phyloP scores from a whole-genome alignment of 805 yeast genomes.

The Lachancea nothofagi region DNA sequence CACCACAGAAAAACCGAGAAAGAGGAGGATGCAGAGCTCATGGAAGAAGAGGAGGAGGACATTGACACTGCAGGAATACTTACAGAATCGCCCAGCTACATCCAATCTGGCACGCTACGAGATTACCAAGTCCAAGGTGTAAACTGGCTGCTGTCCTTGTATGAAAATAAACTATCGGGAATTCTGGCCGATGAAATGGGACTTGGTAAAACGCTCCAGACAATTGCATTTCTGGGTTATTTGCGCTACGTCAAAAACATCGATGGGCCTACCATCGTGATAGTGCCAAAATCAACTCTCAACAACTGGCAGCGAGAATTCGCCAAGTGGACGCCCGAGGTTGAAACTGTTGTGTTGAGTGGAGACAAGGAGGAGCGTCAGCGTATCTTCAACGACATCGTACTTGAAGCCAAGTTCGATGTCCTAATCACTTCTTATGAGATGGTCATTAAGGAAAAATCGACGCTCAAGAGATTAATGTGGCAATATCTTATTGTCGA shows the following conservation, averaged over 20 bases:
- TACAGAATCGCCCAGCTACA: conserved; percentile 77
- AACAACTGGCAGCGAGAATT: conserved; percentile 97
- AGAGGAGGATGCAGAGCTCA: conserved; percentile 90
- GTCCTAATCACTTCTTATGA: conserved; percentile 89
- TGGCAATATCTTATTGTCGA: conserved; percentile 95
- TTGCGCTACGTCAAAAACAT: conserved; percentile 70
- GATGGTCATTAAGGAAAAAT: conserved; percentile 85
- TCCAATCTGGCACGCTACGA: conserved; percentile 67
- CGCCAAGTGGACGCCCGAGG: conserved; percentile 94
- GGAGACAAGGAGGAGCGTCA: conserved; percentile 83
- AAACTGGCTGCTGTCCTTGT: conserved; percentile 86
- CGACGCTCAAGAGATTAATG: conserved; percentile 68
- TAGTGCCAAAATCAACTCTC: conserved; percentile 92
- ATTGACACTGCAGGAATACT: conserved; percentile 55
- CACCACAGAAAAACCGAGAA: conserved; percentile 86
- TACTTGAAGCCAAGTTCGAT: conserved; percentile 76
- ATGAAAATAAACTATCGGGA: conserved; percentile 85
- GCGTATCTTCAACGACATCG: conserved; percentile 48
- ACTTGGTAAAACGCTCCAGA: conserved; percentile 90
- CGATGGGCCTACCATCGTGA: conserved; percentile 85
- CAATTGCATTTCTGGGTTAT: conserved; percentile 87
- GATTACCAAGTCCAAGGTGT: conserved; percentile 94
- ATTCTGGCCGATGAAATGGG: conserved; percentile 99
- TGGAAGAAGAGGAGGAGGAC: conserved; percentile 66
- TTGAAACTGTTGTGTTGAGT: conserved; percentile 74